Conservation (phyloP, 441 rosid genomes). For the Corymbia calophylla region DNA sequence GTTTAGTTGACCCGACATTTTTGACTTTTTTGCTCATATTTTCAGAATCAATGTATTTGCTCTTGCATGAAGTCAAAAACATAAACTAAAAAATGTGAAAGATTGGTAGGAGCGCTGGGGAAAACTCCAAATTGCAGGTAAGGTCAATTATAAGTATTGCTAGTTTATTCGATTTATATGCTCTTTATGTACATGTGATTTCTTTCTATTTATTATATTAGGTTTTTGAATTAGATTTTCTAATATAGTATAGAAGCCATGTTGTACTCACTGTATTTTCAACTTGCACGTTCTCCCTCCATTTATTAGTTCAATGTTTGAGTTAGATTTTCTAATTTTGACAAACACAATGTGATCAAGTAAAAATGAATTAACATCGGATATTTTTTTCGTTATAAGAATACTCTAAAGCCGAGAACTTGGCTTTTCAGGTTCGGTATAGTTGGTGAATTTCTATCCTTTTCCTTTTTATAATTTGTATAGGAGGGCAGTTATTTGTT, state of each 20-base stretch:
- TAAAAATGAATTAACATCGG: not conserved
- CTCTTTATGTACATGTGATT: too few relatives aligned
- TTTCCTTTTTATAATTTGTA: not conserved
- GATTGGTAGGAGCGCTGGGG: not conserved
- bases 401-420: not conserved
- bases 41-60: not conserved
- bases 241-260: not conserved
- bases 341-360: not conserved
- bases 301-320: not conserved
- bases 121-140: not conserved
- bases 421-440: not conserved
- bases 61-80: not conserved
- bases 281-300: accelerated
- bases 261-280: not conserved
- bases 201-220: not conserved
- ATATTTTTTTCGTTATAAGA: not conserved
- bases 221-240: accelerated
- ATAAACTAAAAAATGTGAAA: not conserved
- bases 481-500: not conserved
- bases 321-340: not conserved
- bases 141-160: accelerated
- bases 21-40: not conserved
- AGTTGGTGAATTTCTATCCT: not conserved
- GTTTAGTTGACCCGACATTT: not conserved
- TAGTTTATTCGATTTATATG: accelerated